Evolutionary conservation across 2,329 filamentous ascomycete genomes (phyloP).

Genomic region (Penicillium aurantiogriseum): DNA sequence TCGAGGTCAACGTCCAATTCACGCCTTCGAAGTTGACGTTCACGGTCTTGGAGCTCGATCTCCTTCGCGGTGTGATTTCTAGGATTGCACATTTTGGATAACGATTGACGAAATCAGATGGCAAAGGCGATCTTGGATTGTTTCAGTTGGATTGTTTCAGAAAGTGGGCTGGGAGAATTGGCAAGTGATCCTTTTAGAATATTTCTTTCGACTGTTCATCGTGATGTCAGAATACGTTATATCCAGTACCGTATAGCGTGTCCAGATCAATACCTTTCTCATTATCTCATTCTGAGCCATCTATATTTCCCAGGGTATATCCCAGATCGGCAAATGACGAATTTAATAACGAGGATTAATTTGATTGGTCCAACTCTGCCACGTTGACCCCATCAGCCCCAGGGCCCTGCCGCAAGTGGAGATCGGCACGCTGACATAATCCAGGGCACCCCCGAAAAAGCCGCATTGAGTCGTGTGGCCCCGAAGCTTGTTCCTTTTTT

Average conservation of each 20-base stretch:
- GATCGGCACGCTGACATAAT: slow-evolving; percentile 11
- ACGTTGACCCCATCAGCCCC: not conserved
- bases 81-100: not conserved
- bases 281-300: not conserved
- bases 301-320: not conserved
- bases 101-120: not conserved
- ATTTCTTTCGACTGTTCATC: not conserved
- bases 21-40: not conserved
- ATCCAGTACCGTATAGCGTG: not conserved
- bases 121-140: not conserved
- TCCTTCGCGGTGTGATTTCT: no score
- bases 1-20: not conserved
- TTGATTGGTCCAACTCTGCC: not conserved
- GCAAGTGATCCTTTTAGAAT: not conserved
- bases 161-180: not conserved
- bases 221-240: not conserved
- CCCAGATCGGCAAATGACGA: not conserved
- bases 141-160: not conserved
- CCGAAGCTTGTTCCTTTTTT: slow-evolving; percentile 1
- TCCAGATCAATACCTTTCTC: not conserved
- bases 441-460: slow-evolving; percentile 3
- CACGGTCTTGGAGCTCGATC: not conserved
- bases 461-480: slow-evolving; percentile 4
- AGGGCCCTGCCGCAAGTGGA: not conserved
- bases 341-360: not conserved